phyloP scores from a whole-genome alignment of 257 asterid genomes.

The Mitragyna speciosa region DNA sequence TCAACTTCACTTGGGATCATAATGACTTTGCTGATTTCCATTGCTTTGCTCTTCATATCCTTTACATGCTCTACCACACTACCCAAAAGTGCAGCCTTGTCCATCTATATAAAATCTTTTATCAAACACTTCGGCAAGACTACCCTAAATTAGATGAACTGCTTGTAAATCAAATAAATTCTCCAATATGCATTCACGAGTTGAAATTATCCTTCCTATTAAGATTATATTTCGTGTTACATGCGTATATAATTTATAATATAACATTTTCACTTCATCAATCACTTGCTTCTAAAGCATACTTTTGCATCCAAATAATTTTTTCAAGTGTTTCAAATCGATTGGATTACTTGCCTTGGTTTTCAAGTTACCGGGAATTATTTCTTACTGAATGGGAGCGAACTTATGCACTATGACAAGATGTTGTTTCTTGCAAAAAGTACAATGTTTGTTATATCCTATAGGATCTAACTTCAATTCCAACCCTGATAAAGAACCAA shows the following conservation, averaged over 20 bases:
- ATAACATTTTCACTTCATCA: no score
- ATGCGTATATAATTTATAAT: no score
- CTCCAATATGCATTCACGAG: no score
- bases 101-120: slow-evolving; percentile 55
- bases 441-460: no score
- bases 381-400: background rate
- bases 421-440: background rate
- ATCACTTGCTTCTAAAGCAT: no score
- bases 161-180: no score
- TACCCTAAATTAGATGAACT: no score
- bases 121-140: background rate
- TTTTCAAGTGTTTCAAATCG: no score
- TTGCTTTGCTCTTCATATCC: slow-evolving; percentile 55
- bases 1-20: slow-evolving; percentile 66
- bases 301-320: no score
- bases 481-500: background rate
- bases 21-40: slow-evolving; percentile 44
- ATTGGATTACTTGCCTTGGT: slow-evolving; percentile 8
- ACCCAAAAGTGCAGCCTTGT: slow-evolving; percentile 81
- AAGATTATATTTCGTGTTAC: no score
- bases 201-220: no score
- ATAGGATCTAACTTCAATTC: no score
- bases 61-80: slow-evolving; percentile 76
- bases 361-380: background rate
- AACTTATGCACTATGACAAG: background rate